phyloP scores from a whole-genome alignment of 2,329 filamentous ascomycete species.

The Uncinocarpus reesii region DNA sequence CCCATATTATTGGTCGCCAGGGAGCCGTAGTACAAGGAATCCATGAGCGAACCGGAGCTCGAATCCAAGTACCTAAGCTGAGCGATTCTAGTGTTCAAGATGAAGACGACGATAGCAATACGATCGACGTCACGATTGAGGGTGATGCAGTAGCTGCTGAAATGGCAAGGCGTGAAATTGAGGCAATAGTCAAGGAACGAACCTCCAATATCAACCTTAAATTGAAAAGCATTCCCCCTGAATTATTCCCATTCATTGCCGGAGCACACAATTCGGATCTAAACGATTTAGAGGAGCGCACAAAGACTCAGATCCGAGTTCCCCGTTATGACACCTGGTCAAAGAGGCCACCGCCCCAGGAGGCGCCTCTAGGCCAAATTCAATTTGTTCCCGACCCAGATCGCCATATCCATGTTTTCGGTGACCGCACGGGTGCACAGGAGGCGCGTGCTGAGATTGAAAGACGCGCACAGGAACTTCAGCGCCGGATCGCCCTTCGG shows the following conservation, averaged over 20 bases:
- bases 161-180: constrained; percentile 71
- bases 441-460: constrained; percentile 73
- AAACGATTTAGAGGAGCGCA: constrained; percentile 58
- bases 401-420: constrained; percentile 72
- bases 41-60: constrained; percentile 78
- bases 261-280: constrained; percentile 62
- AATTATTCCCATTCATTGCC: constrained; percentile 92
- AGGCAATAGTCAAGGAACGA: constrained; percentile 78
- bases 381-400: constrained; percentile 62
- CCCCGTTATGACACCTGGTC: constrained; percentile 70
- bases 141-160: constrained; percentile 83
- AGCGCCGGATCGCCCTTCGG: constrained; percentile 63
- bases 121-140: constrained; percentile 78
- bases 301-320: constrained; percentile 70
- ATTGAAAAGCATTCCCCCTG: constrained; percentile 72
- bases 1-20: constrained; percentile 86
- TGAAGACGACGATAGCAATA: constrained; percentile 66
- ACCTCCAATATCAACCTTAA: constrained; percentile 71
- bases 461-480: constrained; percentile 63
- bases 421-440: constrained; percentile 73
- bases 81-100: constrained; percentile 56
- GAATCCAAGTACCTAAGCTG: constrained; percentile 76
- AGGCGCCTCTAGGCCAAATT: constrained; percentile 54
- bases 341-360: constrained; percentile 55
- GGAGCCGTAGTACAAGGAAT: constrained; percentile 84